phyloP scores from a whole-genome alignment of 352 stramenopile genomes.

The Phytophthora cryptogea region DNA sequence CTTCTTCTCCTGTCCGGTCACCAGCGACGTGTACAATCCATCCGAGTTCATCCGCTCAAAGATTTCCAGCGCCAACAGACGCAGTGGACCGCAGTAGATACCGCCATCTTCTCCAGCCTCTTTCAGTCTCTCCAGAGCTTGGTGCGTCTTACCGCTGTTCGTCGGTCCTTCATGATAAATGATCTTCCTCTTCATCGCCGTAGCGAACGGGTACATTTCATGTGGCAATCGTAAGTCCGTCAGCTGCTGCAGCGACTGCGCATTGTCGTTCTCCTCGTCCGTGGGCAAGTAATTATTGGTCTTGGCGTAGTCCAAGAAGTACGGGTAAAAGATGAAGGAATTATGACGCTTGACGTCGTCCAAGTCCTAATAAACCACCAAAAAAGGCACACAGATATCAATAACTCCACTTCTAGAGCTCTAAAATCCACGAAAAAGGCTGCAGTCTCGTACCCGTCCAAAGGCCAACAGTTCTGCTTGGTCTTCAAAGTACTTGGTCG shows the following conservation, averaged over 20 bases:
- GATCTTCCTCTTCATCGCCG: conserved; percentile 82
- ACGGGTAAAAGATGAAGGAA: conserved; percentile 79
- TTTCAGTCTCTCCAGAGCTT: conserved; percentile 93
- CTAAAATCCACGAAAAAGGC: background rate
- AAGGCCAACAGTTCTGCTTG: conserved; percentile 64
- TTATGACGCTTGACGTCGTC: conserved; percentile 53
- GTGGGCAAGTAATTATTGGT: conserved; percentile 36
- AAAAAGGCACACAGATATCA: conserved; percentile 5
- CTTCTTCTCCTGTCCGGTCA: conserved; percentile 96
- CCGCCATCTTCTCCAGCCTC: conserved; percentile 82
- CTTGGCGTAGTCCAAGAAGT: conserved; percentile 71
- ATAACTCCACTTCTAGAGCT: conserved; percentile 17
- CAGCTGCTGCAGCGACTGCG: conserved; percentile 66
- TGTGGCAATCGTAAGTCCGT: conserved; percentile 79
- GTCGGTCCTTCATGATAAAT: conserved; percentile 94
- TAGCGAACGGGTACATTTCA: conserved; percentile 84
- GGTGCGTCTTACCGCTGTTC: conserved; percentile 97
- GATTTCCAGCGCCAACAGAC: conserved; percentile 94
- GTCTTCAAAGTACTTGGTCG: conserved; percentile 61
- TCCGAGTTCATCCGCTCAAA: conserved; percentile 95
- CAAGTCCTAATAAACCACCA: conserved; percentile 36
- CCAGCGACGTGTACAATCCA: conserved; percentile 93
- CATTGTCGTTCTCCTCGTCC: conserved; percentile 40
- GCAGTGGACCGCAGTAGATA: conserved; percentile 95
- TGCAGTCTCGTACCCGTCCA: conserved; percentile 20